Evolutionary conservation across 129 eudicot genomes (phyloP).

Genomic region (Artemisia argyi): DNA sequence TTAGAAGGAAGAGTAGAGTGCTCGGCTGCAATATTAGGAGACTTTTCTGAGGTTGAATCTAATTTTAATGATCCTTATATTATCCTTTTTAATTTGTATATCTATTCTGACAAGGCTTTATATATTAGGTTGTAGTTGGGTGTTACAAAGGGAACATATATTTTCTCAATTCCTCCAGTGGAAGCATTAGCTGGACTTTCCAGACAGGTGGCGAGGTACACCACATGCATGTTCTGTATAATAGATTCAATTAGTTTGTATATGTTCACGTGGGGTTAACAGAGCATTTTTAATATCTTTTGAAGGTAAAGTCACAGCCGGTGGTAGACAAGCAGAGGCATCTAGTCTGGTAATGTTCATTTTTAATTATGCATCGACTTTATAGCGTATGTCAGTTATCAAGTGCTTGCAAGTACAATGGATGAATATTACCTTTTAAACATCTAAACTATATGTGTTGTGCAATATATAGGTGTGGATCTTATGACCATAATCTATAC

Average conservation of each 20-base stretch:
- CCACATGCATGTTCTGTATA: no score
- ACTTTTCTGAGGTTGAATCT: conserved; percentile 64
- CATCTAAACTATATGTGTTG: background rate
- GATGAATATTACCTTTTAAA: background rate
- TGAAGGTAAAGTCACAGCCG: conserved; percentile 74
- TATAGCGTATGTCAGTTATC: background rate
- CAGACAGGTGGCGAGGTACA: conserved; percentile 64
- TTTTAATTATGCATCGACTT: conserved; percentile 7
- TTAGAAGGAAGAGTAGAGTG: conserved; percentile 84
- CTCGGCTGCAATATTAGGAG: conserved; percentile 74
- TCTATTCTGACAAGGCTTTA: background rate
- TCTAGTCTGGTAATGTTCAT: conserved; percentile 67
- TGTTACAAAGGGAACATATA: conserved; percentile 89
- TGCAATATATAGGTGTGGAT: conserved; percentile 74
- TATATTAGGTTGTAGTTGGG: conserved; percentile 71
- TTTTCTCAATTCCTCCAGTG: conserved; percentile 63
- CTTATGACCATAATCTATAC: conserved; percentile 79
- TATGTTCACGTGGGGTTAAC: no score
- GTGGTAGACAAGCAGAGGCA: conserved; percentile 69
- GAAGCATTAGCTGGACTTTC: conserved; percentile 71
- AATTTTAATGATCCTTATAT: background rate
- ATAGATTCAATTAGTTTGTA: no score
- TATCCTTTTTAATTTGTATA: background rate
- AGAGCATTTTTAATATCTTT: no score
- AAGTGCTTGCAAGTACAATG: background rate